Percentiles rank a stretch among this genome's conserved stretches.
Evolutionary conservation across 2,329 filamentous ascomycete genomes (phyloP).

Genomic region (Colletotrichum echinochloae): DNA sequence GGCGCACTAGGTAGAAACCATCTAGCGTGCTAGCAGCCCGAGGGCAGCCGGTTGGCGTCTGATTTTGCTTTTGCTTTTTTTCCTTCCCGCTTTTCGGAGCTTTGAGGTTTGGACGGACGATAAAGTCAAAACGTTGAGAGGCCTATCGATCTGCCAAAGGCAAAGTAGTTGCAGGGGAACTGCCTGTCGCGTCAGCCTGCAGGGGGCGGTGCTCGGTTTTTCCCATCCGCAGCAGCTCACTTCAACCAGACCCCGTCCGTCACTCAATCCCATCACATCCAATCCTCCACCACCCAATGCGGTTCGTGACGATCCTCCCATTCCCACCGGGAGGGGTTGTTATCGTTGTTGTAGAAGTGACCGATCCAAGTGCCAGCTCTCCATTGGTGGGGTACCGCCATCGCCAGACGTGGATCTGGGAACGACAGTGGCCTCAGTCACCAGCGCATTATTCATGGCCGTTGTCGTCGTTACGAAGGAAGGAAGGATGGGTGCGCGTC

Average conservation of each 20-base stretch:
- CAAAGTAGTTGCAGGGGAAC: constrained; percentile 3
- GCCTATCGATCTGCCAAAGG: constrained; percentile 21
- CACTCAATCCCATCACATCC: constrained; percentile 6
- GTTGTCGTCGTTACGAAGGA: constrained; percentile 3
- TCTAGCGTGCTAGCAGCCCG: neutral
- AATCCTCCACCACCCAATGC: constrained; percentile 18
- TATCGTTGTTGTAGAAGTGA: constrained; percentile 27
- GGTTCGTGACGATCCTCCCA: constrained; percentile 32
- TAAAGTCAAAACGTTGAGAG: constrained; percentile 9
- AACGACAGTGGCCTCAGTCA: constrained; percentile 16
- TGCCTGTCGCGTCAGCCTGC: constrained; percentile 9
- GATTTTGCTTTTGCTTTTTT: neutral
- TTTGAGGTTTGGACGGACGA: neutral
- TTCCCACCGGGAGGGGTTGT: neutral
- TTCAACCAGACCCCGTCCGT: neutral
- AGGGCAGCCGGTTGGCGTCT: neutral
- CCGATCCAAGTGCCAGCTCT: constrained; percentile 19
- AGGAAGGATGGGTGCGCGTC: constrained; percentile 14
- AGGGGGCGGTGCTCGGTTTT: constrained; percentile 23
- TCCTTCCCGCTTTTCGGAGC: neutral
- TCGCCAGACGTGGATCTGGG: neutral
- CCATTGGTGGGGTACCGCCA: constrained; percentile 16
- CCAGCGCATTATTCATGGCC: neutral
- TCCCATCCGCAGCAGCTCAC: constrained; percentile 13
- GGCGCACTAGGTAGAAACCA: neutral